Conservation (phyloP, 768 basidiomycete species). For the Pisolithus albus region DNA sequence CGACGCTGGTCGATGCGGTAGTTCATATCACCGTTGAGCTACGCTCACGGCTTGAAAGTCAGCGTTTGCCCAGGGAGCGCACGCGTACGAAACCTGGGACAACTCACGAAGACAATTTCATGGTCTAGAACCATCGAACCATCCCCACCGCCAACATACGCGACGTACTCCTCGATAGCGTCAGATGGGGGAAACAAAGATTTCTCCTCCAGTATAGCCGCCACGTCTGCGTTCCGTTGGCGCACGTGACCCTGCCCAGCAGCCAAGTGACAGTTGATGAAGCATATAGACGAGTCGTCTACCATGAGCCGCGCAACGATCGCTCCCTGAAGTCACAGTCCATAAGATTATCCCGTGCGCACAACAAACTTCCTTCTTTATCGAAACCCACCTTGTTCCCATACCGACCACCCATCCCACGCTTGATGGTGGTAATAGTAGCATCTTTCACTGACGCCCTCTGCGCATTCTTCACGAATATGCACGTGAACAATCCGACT, state of each 20-base stretch:
- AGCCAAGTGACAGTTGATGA: constrained; percentile 97
- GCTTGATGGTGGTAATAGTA: constrained; percentile 77
- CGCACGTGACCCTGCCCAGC: constrained; percentile 83
- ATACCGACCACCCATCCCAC: constrained; percentile 88
- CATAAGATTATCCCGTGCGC: constrained; percentile 1
- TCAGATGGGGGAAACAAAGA: constrained; percentile 49
- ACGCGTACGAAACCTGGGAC: background rate
- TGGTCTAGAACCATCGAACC: constrained; percentile 92
- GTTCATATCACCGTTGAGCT: constrained; percentile 94
- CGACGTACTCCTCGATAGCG: constrained; percentile 46
- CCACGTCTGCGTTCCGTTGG: constrained; percentile 80
- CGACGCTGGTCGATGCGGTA: constrained; percentile 94
- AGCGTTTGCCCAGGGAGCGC: background rate
- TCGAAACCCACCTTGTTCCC: constrained; percentile 75
- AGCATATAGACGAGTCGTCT: constrained; percentile 89
- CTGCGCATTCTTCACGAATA: constrained; percentile 68
- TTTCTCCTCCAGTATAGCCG: constrained; percentile 80
- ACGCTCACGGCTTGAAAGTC: background rate
- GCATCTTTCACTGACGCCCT: constrained; percentile 54
- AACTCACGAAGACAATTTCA: constrained; percentile 76
- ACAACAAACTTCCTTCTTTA: background rate
- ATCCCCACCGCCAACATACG: constrained; percentile 86
- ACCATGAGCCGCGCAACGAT: constrained; percentile 86
- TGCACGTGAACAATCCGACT: constrained; percentile 76
- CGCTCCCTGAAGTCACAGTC: constrained; percentile 54